Evolutionary conservation across 2,329 filamentous ascomycete genomes (phyloP).

Genomic region (Fusarium aywerte): DNA sequence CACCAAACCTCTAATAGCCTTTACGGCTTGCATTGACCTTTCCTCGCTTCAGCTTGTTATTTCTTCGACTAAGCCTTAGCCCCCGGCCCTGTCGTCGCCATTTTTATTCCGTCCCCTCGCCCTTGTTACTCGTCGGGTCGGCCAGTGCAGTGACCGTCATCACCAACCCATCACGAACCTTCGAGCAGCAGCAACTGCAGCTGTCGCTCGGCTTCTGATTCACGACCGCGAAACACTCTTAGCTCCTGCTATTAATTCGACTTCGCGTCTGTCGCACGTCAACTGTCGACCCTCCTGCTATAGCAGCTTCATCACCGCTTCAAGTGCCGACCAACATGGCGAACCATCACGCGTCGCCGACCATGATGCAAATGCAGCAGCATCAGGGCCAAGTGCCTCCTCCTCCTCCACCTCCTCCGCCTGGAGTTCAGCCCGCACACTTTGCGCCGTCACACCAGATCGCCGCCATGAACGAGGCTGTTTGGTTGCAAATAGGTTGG

Average conservation of each 20-base stretch:
- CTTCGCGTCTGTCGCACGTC: conserved; percentile 31
- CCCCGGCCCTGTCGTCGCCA: conserved; percentile 26
- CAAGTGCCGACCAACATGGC: conserved; percentile 64
- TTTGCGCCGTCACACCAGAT: conserved; percentile 79
- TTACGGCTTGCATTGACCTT: conserved; percentile 24
- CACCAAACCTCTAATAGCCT: conserved; percentile 14
- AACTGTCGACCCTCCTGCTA: conserved; percentile 27
- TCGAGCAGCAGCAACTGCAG: conserved; percentile 1
- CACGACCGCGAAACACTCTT: conserved; percentile 18
- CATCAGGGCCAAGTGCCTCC: conserved; percentile 70
- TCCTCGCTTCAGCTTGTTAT: conserved; percentile 18
- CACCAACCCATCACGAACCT: conserved; percentile 33
- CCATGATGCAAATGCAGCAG: conserved; percentile 75
- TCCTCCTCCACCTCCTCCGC: conserved; percentile 57
- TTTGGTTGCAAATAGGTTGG: conserved; percentile 94
- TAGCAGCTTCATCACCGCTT: conserved; percentile 26
- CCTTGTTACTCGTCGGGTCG: conserved; percentile 18
- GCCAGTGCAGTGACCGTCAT: conserved; percentile 17
- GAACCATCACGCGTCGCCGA: conserved; percentile 83
- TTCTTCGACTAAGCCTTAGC: conserved; percentile 10
- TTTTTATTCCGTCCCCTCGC: conserved; percentile 19
- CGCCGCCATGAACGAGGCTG: conserved; percentile 80
- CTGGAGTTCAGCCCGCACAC: conserved; percentile 64
- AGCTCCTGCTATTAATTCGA: conserved; percentile 14
- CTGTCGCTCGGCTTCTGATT: conserved; percentile 27